Evolutionary conservation across 306 rosid species (phyloP), one percentile per base, ranked within the genome.

Genomic region (Luffa acutangula): DNA sequence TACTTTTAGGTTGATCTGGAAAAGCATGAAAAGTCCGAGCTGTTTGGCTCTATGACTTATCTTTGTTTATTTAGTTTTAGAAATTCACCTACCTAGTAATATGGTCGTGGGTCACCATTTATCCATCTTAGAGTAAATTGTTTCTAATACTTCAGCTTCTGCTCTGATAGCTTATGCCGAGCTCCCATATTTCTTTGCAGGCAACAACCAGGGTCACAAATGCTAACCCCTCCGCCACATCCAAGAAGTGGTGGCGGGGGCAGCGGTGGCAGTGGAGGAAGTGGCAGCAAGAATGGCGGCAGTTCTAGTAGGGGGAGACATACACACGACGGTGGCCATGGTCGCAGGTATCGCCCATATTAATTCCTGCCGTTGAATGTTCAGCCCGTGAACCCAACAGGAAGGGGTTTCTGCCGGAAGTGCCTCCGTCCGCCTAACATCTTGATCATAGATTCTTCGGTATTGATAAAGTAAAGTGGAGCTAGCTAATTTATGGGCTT

Each of bases 331-430:
- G 34, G 88, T 75, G 89, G 95, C 75, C 88, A 80, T 65, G 98
- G 97, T 81, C 93, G 90, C 72, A 90, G 97, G 83, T 92, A 92
- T 77, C 92, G 91, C 48, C 98, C 98, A 7, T 95, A 95, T 83
- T 95, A 88, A 12, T 71, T 59, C 46, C 51, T 33, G 31, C 36
- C 62, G 54, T 79, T 33, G 36, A 17, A 52, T 9, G 49, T 71
- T 45, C 39, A 2, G 37, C 51, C 54, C 7, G 2, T 10, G 41
- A 60, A 46, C 52, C 52, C 1, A 42, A 69, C 52, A 21, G 11
- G 41, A 71, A 48, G n/a, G 52, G n/a, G 52, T 71, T 71, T 46
- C 76, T 3, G 59, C 77, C 6, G 14, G 43, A 73, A 7, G 58
- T 31, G 39, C 77, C 77, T 8, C 33, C 53, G 31, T 41, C 33